Conservation (phyloP, 1,139 yeast species). For the Candida frijolesensis region DNA sequence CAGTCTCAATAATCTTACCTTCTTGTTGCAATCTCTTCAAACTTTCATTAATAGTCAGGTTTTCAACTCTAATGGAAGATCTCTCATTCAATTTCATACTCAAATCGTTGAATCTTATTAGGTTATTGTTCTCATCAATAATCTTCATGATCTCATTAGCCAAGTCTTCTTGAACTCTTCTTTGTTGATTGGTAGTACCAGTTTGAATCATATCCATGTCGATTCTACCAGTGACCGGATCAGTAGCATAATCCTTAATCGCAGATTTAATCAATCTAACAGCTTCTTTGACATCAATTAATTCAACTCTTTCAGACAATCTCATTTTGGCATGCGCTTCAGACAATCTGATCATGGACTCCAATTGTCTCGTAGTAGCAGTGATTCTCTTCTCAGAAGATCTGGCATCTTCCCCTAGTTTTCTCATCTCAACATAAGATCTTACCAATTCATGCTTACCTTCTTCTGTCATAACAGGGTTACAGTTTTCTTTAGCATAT, state of each 20-base stretch:
- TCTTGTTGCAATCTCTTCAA: constrained; percentile 74
- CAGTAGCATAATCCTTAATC: constrained; percentile 96
- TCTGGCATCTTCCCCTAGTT: constrained; percentile 88
- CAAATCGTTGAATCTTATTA: constrained; percentile 64
- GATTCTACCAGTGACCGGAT: constrained; percentile 93
- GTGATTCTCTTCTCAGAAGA: constrained; percentile 89
- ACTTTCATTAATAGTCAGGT: constrained; percentile 67
- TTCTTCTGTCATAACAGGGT: constrained; percentile 75
- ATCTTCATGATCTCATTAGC: constrained; percentile 58
- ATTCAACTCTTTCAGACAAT: constrained; percentile 66
- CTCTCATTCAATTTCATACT: constrained; percentile 67
- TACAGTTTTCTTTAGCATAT: constrained; percentile 81
- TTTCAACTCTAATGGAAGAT: constrained; percentile 68
- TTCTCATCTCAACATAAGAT: constrained; percentile 91
- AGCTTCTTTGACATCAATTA: constrained; percentile 90
- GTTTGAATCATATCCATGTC: constrained; percentile 98
- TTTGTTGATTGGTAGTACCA: constrained; percentile 88
- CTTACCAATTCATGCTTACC: constrained; percentile 89
- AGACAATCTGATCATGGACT: constrained; percentile 89
- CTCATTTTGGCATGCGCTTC: constrained; percentile 99
- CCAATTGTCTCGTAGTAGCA: constrained; percentile 96
- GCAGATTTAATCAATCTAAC: constrained; percentile 92
- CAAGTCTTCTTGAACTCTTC: constrained; percentile 76
- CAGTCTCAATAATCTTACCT: constrained; percentile 69
- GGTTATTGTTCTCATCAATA: constrained; percentile 43